phyloP scores from a whole-genome alignment of 116 monocot genomes.

The Dioscorea cayenensis region DNA sequence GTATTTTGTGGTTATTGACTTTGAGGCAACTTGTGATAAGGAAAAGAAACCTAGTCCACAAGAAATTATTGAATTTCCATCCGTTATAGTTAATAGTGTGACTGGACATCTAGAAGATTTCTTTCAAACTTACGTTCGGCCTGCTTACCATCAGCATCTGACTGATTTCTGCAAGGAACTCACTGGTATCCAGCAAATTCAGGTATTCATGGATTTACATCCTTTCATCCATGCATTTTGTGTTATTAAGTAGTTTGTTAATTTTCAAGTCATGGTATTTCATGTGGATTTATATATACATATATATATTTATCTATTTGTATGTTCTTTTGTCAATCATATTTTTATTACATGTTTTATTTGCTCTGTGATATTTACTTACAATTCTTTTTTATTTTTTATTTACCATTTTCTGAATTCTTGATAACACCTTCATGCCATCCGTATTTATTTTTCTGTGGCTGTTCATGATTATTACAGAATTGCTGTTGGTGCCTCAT shows the following conservation, averaged over 20 bases:
- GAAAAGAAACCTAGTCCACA: constrained; percentile 71
- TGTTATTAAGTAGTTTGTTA: neutral
- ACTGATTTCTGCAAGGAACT: constrained; percentile 99
- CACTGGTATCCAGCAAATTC: constrained; percentile 94
- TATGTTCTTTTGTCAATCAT: neutral
- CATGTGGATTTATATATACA: neutral
- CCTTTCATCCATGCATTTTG: neutral
- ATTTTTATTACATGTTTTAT: no score
- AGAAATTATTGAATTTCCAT: constrained; percentile 98
- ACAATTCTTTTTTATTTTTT: no score
- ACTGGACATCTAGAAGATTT: constrained; percentile 86
- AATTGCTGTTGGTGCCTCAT: no score
- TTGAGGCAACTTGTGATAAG: constrained; percentile 98
- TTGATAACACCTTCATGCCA: no score
- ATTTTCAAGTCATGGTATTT: neutral
- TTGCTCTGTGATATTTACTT: no score
- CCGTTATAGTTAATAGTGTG: constrained; percentile 82
- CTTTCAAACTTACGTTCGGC: constrained; percentile 94
- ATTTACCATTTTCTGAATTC: no score
- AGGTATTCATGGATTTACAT: constrained; percentile 39
- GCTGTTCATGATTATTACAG: no score
- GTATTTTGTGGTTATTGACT: constrained; percentile 97
- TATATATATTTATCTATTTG: no score
- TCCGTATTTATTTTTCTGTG: no score
- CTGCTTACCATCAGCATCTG: constrained; percentile 67